Evolutionary conservation across 768 basidiomycete species (phyloP).

Genomic region (Tulasnella calospora): DNA sequence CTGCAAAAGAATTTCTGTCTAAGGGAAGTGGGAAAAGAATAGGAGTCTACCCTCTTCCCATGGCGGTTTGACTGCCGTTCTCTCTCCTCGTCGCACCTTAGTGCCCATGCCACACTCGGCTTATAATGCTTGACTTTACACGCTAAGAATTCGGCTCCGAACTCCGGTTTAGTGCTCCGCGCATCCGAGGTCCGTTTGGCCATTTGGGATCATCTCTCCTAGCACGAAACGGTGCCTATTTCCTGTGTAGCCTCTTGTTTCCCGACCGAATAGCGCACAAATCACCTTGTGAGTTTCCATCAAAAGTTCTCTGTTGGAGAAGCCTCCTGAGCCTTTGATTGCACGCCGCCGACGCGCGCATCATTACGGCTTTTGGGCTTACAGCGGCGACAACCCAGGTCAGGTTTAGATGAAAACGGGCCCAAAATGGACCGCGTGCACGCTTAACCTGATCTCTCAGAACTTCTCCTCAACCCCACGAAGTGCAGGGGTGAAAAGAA

Average conservation of each 20-base stretch:
- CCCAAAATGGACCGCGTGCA: background rate
- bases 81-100: background rate
- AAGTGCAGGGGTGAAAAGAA: background rate
- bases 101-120: background rate
- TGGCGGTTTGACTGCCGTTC: background rate
- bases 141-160: background rate
- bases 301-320: background rate
- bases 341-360: background rate
- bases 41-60: background rate
- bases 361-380: constrained; percentile 8
- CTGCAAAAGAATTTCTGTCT: background rate
- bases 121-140: background rate
- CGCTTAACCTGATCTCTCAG: background rate
- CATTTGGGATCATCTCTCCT: background rate
- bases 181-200: background rate
- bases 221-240: background rate
- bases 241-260: background rate
- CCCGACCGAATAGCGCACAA: background rate
- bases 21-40: background rate
- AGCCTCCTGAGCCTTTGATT: background rate
- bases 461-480: background rate
- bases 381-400: background rate
- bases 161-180: background rate
- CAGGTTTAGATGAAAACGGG: background rate
- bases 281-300: background rate